Evolutionary conservation across 306 rosid species (phyloP).

Genomic region (Argentina anserina): DNA sequence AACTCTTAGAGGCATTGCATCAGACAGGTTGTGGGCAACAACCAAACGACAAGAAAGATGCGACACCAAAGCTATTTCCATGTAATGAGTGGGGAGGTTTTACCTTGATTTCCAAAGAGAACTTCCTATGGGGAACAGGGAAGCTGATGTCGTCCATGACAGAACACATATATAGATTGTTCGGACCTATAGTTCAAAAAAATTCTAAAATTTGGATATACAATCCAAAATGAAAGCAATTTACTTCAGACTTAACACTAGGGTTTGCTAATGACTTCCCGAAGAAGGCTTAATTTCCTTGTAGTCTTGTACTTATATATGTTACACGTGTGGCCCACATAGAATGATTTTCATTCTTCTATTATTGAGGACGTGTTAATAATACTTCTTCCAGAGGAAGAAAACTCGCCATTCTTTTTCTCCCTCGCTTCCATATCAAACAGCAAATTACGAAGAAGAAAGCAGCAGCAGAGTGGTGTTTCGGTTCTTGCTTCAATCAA

Average conservation of each 20-base stretch:
- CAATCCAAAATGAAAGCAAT: no score
- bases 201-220: no score
- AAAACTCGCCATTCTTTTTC: background rate
- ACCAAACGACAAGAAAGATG: background rate
- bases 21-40: conserved; percentile 31
- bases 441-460: background rate
- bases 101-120: conserved; percentile 61
- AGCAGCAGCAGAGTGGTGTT: background rate
- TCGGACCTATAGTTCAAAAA: no score
- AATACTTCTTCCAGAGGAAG: no score
- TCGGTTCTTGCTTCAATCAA: background rate
- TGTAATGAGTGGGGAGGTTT: background rate
- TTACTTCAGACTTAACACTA: no score
- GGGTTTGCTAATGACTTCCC: background rate
- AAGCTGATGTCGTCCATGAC: conserved; percentile 36
- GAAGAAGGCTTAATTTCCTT: no score
- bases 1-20: conserved; percentile 2
- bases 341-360: no score
- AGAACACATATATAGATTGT: no score
- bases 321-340: no score
- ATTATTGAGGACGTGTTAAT: no score
- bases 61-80: no score
- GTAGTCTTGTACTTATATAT: no score
- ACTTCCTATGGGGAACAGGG: conserved; percentile 45
- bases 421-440: background rate